Percentiles rank a stretch among this genome's conserved stretches.
Conservation (phyloP, 2,329 filamentous ascomycete species). For the Trichoderma afroharzianum region DNA sequence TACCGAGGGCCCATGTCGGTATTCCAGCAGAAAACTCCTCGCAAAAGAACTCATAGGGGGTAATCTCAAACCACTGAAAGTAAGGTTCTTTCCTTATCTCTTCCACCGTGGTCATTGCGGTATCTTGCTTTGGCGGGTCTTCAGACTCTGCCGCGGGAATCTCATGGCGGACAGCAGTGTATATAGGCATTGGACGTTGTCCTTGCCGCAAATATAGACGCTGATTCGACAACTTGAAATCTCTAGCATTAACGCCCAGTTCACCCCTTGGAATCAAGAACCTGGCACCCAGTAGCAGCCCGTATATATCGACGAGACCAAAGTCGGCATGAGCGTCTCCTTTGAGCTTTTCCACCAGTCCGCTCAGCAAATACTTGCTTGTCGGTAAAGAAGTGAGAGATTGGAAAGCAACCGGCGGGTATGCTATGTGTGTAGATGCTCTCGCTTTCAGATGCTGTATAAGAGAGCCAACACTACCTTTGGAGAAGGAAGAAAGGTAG, state of each 20-base stretch:
- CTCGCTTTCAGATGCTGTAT: conserved; percentile 84
- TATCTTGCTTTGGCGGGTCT: conserved; percentile 39
- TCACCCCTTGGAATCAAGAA: conserved; percentile 82
- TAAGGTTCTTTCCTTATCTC: conserved; percentile 66
- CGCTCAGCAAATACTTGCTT: conserved; percentile 84
- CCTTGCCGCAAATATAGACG: conserved; percentile 71
- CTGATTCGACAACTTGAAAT: conserved; percentile 92
- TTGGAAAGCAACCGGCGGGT: conserved; percentile 78
- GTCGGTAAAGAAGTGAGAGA: conserved; percentile 85
- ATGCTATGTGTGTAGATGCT: conserved; percentile 85
- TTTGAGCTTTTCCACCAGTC: conserved; percentile 86
- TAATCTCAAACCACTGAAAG: conserved; percentile 98
- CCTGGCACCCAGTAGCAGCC: conserved; percentile 76
- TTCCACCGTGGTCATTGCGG: conserved; percentile 37
- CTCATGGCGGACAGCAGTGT: conserved; percentile 92
- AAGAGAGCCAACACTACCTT: conserved; percentile 63
- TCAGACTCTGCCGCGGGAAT: conserved; percentile 61
- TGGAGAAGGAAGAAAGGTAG: conserved; percentile 69
- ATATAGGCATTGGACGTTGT: conserved; percentile 84
- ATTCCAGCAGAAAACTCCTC: conserved; percentile 90
- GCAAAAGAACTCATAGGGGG: conserved; percentile 91
- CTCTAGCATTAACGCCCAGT: conserved; percentile 64
- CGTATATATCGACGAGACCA: conserved; percentile 91
- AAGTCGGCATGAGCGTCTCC: conserved; percentile 69
- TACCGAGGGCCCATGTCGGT: conserved; percentile 88